These are phyloP conservation scores for Bacidia rubella DNA, from an alignment of 495 filamentous ascomycete genomes.

Conservation along the genomic window DNA sequence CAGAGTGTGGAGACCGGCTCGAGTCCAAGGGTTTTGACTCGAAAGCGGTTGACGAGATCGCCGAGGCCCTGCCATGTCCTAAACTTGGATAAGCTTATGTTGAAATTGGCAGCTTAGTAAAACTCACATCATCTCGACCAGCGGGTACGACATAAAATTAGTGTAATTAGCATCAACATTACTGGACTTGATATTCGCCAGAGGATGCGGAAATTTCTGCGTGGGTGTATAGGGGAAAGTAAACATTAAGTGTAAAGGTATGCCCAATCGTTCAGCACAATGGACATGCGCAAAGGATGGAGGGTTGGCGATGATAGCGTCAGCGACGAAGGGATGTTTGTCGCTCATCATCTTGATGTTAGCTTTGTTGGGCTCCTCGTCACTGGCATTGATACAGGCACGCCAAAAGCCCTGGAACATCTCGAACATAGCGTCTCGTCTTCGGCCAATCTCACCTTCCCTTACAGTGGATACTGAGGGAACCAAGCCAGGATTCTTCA, in stretches of 20 bases:
- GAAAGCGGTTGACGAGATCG: slow-evolving; percentile 53
- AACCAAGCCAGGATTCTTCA: slow-evolving; percentile 40
- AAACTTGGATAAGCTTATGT: slow-evolving; percentile 2
- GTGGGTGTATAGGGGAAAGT: slow-evolving; percentile 56
- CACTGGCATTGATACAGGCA: slow-evolving; percentile 36
- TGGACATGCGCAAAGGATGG: slow-evolving; percentile 55
- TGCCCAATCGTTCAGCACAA: slow-evolving; percentile 48
- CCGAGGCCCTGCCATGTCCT: slow-evolving; percentile 42
- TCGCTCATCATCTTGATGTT: slow-evolving; percentile 42
- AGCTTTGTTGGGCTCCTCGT: slow-evolving; percentile 30
- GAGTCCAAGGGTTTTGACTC: slow-evolving; percentile 42
- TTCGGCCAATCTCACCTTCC: slow-evolving; percentile 32
- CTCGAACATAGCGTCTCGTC: slow-evolving; percentile 38
- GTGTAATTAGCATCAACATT: slow-evolving; percentile 48
- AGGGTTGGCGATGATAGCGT: slow-evolving; percentile 60
- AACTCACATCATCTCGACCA: slow-evolving; percentile 51
- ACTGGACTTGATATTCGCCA: slow-evolving; percentile 52
- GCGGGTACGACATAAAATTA: slow-evolving; percentile 61
- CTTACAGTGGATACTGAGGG: slow-evolving; percentile 33
- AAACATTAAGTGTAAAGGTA: slow-evolving; percentile 56
- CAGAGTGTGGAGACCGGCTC: slow-evolving; percentile 49
- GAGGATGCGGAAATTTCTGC: slow-evolving; percentile 54
- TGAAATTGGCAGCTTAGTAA: neutral
- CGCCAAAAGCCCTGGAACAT: slow-evolving; percentile 52
- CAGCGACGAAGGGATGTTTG: slow-evolving; percentile 45